Evolutionary conservation across 2,329 filamentous ascomycete genomes (phyloP).

Genomic region (Volutella citrinella): DNA sequence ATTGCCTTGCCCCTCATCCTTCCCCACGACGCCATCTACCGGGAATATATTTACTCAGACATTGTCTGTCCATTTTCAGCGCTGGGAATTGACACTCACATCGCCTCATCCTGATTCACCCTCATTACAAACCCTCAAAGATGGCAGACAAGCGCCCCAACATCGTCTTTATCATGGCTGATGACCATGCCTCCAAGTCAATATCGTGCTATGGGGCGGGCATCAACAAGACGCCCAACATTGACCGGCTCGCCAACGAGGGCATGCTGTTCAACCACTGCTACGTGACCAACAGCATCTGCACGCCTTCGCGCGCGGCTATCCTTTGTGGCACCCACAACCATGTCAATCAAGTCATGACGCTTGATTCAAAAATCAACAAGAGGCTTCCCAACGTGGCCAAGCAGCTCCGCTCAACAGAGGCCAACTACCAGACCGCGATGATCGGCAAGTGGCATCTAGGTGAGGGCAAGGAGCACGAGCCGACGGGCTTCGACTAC

Average conservation of each 20-base stretch:
- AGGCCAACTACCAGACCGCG: constrained; percentile 47
- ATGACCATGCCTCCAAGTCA: constrained; percentile 51
- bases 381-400: constrained; percentile 49
- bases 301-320: constrained; percentile 48
- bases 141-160: no score
- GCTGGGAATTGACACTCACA: no score
- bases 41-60: no score
- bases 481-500: constrained; percentile 50
- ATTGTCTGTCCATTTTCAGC: no score
- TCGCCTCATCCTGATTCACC: no score
- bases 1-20: no score
- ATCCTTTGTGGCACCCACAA: constrained; percentile 51
- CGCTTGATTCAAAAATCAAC: constrained; percentile 48
- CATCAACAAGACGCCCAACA: constrained; percentile 50
- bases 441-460: constrained; percentile 56
- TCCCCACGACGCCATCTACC: no score
- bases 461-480: constrained; percentile 43
- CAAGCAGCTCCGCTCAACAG: constrained; percentile 43
- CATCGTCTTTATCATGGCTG: constrained; percentile 51
- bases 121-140: no score
- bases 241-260: constrained; percentile 47
- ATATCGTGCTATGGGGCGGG: constrained; percentile 48
- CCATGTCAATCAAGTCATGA: constrained; percentile 51
- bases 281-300: constrained; percentile 53
- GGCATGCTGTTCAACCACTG: constrained; percentile 52